Base-by-base conservation (phyloP, 2,329 filamentous ascomycete species). In the Claviceps sp. region DNA sequence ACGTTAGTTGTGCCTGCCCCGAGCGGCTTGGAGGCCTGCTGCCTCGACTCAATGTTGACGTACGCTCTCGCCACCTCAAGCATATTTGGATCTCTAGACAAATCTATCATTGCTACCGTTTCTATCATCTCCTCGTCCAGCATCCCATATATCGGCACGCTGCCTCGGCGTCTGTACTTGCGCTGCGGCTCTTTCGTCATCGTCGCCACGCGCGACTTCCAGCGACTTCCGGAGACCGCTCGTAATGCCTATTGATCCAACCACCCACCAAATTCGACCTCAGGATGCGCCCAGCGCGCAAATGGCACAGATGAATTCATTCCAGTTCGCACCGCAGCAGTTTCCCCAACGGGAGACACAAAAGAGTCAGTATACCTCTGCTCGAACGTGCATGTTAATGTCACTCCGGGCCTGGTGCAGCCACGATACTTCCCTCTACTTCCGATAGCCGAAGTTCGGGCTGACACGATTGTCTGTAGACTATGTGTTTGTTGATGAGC, bases 401-500 rank as follows among this genome's bases (percentile, higher is more conserved):
- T 52, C 58, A 40, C 4, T 14, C 18, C 20, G 22, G 48, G 13
- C 40, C 40, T 26, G 24, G 7, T 16, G 9, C 43, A 41, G 43
- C 13, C 20, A 47, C 22, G 5, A 37, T 37, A 22, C 30, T 37
- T 11, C 26, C 22, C 9, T 2, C 22, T 18, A 9, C 41, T 24
- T 41, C 14, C 45, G 45, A 14, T 40, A 30, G 13, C 37, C n/a
- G 24, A 18, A 36, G n/a, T n/a, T 18, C n/a, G 22, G n/a, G 43
- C 43, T 50, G 44, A 47, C 48, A 16, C 45, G 43, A 16, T 18
- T 34, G 20, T 57, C 18, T 51, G 52, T 56, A 52, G 90, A 96
- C 68, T 97, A 96, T 86, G 93, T 97, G 62, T 97, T 97, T 65
- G 93, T 97, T 53, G 91, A 97, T 69, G 91, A 97, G 69, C 93